Evolutionary conservation across 192 early-diverging fungal species (phyloP), one percentile per base, ranked within the genome.

Genomic region (Backusella circina): DNA sequence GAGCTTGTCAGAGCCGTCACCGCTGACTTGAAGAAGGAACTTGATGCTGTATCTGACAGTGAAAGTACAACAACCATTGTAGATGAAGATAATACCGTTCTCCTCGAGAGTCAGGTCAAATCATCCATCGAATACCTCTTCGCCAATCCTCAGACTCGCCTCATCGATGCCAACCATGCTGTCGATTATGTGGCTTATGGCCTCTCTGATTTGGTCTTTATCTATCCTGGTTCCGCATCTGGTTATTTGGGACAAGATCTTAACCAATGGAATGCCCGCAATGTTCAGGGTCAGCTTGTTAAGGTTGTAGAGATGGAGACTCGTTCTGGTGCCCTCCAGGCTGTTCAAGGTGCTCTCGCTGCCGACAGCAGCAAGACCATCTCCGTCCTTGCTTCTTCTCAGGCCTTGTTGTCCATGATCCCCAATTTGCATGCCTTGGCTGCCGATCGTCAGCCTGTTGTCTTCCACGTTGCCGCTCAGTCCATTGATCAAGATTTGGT

Each of bases 401-500:
- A 87, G 68, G 91, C 94, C 1, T 86, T 98, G 37, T 84, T 90
- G 15, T 85, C 87, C 65, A 94, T 98, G 95, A 84, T 95, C 21
- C 94, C 95, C 6, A 88, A 95, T 70, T 83, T 98, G 78, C 90
- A 92, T 71, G 81, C 86, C 67, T 91, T 98, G 41, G 90, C 88
- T 7, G 77, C 83, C 7, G 84, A 86, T 23, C 72, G 77, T 30
- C 85, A 85, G 23, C 90, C 92, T 21, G 85, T 92, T 13, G 95
- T 97, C 7, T 86, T 98, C 71, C 96, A 98, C 73, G 94, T 95
- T 10, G 84, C 91, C 1, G 88, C 94, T 26, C 88, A 93, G 71
- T 87, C 87, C 3, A 75, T 92, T 32, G 87, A 90, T 80, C 77
- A 86, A 32, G 82, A 89, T 15, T 78, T 94, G 64, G 87, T 86